These are phyloP conservation scores for Trichophaea hybrida DNA, from an alignment of 2,329 filamentous ascomycete species.

Conservation along the genomic window DNA sequence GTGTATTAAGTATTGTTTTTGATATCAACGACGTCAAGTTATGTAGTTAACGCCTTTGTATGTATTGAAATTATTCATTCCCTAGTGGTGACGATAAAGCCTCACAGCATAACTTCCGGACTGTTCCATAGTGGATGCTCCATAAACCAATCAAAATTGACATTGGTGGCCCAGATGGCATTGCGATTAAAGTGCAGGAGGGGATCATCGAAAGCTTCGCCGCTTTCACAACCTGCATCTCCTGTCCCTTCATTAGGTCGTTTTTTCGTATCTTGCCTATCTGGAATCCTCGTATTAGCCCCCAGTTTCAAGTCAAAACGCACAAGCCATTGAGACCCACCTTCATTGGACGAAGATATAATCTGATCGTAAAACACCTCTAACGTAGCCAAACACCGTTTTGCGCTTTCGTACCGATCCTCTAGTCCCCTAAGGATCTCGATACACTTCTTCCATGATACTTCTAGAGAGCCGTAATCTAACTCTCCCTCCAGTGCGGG, in stretches of 20 bases:
- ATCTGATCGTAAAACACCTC: constrained; percentile 3
- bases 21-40: too few relatives aligned
- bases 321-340: background rate
- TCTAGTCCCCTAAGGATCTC: background rate
- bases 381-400: constrained; percentile 1
- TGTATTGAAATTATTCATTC: background rate
- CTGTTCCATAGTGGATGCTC: constrained; percentile 4
- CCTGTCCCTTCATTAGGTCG: background rate
- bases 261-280: background rate
- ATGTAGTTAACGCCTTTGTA: too few relatives aligned
- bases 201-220: background rate
- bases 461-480: background rate
- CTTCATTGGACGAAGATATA: background rate
- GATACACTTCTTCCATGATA: constrained; percentile 5
- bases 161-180: background rate
- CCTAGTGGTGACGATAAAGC: background rate
- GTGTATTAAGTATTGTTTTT: too few relatives aligned
- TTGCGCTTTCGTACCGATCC: background rate
- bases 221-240: background rate
- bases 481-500: constrained; percentile 19
- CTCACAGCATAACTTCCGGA: background rate
- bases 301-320: background rate
- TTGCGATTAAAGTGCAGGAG: background rate
- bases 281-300: background rate
- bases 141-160: constrained; percentile 3